A percentile compares a stretch with the other conserved stretches of the same genome.
phyloP scores from a whole-genome alignment of 371 early-diverging fungal species.

The Apophysomyces sp. region DNA sequence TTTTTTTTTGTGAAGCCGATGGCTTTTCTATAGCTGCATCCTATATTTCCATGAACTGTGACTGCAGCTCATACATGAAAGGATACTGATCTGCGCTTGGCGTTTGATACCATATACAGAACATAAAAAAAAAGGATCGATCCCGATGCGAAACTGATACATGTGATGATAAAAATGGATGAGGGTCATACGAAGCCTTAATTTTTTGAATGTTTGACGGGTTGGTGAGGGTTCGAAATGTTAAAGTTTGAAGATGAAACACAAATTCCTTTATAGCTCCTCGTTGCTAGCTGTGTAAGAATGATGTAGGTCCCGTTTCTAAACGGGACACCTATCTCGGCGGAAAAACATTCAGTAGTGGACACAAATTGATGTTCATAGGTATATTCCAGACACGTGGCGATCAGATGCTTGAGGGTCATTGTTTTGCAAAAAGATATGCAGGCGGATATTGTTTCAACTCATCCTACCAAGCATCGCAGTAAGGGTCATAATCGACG shows the following conservation, averaged over 20 bases:
- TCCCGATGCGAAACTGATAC: background rate
- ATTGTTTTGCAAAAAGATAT: background rate
- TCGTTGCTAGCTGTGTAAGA: background rate
- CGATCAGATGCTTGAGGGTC: background rate
- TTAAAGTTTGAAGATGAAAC: background rate
- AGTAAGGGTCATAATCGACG: background rate
- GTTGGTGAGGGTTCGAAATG: background rate
- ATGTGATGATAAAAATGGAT: background rate
- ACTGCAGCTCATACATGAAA: background rate
- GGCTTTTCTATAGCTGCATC: background rate
- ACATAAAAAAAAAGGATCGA: no score
- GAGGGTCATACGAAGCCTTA: background rate
- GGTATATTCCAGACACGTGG: background rate
- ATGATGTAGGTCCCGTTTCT: slow-evolving; percentile 1
- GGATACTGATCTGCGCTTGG: background rate
- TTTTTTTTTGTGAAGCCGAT: no score
- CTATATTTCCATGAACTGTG: background rate
- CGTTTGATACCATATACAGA: background rate
- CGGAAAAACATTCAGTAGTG: background rate
- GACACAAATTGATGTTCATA: background rate
- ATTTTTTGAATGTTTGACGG: background rate
- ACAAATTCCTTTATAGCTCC: background rate
- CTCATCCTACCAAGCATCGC: background rate
- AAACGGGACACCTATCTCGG: background rate
- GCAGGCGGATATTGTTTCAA: background rate